phyloP scores from a whole-genome alignment of 441 rosid species.

The Isatis lusitanica region DNA sequence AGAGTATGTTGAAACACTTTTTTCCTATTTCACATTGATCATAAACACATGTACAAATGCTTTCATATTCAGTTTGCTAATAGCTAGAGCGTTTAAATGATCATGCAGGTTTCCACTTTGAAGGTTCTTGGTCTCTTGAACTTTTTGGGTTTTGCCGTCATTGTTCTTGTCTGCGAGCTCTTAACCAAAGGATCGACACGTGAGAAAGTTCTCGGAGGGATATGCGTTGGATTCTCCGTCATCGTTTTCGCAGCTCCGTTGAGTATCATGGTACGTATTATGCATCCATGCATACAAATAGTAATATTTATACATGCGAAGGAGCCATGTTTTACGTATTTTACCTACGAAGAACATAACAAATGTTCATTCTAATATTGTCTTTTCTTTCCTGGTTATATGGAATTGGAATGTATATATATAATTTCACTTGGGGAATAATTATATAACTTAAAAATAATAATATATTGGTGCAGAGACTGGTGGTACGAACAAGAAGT shows the following conservation, averaged over 20 bases:
- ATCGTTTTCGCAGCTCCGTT: conserved; percentile 61
- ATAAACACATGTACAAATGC: background rate
- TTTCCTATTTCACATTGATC: background rate
- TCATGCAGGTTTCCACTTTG: conserved; percentile 46
- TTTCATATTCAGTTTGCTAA: background rate
- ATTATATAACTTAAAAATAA: background rate
- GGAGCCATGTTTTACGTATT: background rate
- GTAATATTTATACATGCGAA: background rate
- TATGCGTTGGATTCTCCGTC: conserved; percentile 43
- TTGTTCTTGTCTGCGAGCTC: conserved; percentile 42
- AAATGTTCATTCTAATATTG: background rate
- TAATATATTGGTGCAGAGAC: conserved; percentile 42
- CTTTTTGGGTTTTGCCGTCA: conserved; percentile 40
- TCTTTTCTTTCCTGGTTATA: background rate
- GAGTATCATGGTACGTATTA: conserved; percentile 45
- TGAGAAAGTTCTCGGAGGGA: conserved; percentile 46
- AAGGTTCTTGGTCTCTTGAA: conserved; percentile 47
- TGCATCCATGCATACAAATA: conserved; percentile 7
- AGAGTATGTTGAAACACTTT: conserved; percentile 37
- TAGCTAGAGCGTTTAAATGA: conserved; percentile 2
- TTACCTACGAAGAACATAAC: background rate
- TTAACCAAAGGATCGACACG: conserved; percentile 44
- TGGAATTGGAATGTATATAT: conserved; percentile 12
- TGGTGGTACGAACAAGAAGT: conserved; percentile 57
- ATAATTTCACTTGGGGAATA: conserved; percentile 7